Evolutionary conservation across 371 early-diverging fungal genomes (phyloP), one percentile per base, ranked within the genome.

Genomic region (Thermomucor indicae-seudaticae): DNA sequence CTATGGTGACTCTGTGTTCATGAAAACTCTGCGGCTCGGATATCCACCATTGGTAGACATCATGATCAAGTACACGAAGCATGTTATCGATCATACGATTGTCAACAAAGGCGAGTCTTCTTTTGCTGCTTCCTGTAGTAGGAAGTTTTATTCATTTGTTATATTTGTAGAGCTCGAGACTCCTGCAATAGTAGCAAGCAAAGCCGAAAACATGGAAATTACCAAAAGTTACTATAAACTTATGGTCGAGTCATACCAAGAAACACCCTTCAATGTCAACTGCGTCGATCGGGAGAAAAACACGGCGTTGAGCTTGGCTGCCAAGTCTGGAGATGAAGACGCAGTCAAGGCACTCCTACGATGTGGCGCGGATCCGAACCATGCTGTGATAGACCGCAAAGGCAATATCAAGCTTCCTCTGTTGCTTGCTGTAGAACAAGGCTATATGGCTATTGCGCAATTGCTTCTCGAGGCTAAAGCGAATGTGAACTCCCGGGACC

Each of bases 231-330:
- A 60, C 42, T 28, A 46, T 25, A 27, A 53, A 8, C 3, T 8
- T 34, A 4, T 40, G 47, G 52, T 42, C 1, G 24, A 17, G 6
- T 20, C 12, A 7, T 29, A 16, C n/a, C 22, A 1, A 16, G 4
- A 11, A 25, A 12, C 19, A 4, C 30, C 4, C 10, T 20, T 16
- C 7, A 38, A 50, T 11, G 47, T 72, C 19, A 68, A 72, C 52
- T 32, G 24, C 2, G n/a, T 47, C 1, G 61, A 71, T 25, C 19
- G 43, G 22, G 19, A 45, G 12, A 39, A 52, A 10, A 44, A 46
- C 12, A 55, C 67, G 1, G 55, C 72, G 5, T 49, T 81, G 6
- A 57, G 58, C 5, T 25, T 67, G 27, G 75, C 73, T 23, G 55
- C 65, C 38, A 37, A 27, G 17, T 30, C 58, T 12, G 68, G 67